These are phyloP conservation scores for Diaporthe citri DNA, from an alignment of 2,329 filamentous ascomycete species.

Conservation along the genomic window DNA sequence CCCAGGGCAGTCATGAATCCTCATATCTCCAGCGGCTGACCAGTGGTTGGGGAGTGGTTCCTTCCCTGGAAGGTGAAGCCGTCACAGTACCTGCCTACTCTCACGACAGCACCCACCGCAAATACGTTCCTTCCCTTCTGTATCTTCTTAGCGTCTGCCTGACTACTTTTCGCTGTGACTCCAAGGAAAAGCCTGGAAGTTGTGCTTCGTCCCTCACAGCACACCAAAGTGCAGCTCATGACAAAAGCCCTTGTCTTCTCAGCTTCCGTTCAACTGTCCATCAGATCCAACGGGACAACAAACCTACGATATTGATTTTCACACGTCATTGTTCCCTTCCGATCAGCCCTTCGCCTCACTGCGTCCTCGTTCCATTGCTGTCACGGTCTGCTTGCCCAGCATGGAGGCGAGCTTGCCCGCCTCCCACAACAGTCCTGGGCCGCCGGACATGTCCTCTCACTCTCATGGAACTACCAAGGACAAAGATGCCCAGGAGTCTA, in stretches of 20 bases:
- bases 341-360: too few species aligned
- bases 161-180: too few species aligned
- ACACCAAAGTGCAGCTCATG: not conserved
- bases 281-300: not conserved
- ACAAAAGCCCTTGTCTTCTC: not conserved
- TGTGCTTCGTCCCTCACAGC: not conserved
- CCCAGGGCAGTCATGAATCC: not conserved
- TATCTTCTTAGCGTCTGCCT: not conserved
- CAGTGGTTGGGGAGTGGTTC: not conserved
- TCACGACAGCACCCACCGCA: not conserved
- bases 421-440: slow-evolving; percentile 10
- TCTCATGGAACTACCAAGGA: not conserved
- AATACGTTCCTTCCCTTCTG: not conserved
- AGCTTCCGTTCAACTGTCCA: not conserved
- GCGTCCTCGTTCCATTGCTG: not conserved
- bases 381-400: not conserved
- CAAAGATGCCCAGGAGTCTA: slow-evolving; percentile 17
- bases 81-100: not conserved
- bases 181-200: not conserved
- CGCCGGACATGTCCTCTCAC: not conserved
- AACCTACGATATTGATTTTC: not conserved
- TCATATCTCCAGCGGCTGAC: not conserved
- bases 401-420: slow-evolving; percentile 22
- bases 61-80: not conserved
- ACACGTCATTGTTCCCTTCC: not conserved